Percentiles rank a stretch among this genome's conserved stretches.
These are phyloP conservation scores for Hanseniaspora osmophila DNA, from an alignment of 805 yeast species.

Conservation along the genomic window DNA sequence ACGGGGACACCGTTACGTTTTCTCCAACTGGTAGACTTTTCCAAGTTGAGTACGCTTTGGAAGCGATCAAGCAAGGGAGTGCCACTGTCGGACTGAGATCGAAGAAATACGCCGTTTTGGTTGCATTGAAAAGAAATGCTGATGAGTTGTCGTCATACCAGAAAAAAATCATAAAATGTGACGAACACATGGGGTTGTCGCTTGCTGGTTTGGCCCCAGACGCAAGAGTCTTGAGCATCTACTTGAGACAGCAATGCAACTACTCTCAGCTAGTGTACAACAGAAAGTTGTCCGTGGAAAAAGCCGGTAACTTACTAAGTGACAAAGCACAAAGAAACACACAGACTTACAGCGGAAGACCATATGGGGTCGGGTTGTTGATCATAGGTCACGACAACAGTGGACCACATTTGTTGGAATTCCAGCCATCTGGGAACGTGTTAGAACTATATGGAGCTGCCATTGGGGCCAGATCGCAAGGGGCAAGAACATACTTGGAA, in stretches of 20 bases:
- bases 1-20: conserved; percentile 94
- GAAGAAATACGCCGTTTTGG: conserved; percentile 75
- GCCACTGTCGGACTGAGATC: conserved; percentile 93
- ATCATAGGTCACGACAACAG: conserved; percentile 84
- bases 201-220: conserved; percentile 97
- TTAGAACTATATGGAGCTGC: conserved; percentile 88
- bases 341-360: conserved; percentile 90
- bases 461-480: conserved; percentile 97
- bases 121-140: conserved; percentile 88
- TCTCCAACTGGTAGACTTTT: conserved; percentile 97
- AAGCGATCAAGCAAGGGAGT: conserved; percentile 95
- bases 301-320: conserved; percentile 75
- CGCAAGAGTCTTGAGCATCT: conserved; percentile 85
- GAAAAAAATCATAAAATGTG: conserved; percentile 81
- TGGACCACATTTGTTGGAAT: conserved; percentile 89
- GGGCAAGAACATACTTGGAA: conserved; percentile 91
- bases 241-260: conserved; percentile 82
- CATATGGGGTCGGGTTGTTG: conserved; percentile 92
- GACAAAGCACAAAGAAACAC: conserved; percentile 96
- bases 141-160: conserved; percentile 96
- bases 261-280: conserved; percentile 71
- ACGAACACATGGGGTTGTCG: conserved; percentile 87
- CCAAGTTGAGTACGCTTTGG: conserved; percentile 94
- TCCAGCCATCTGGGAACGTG: conserved; percentile 90
- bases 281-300: conserved; percentile 69